A percentile compares a stretch with the other conserved stretches of the same genome.
Evolutionary conservation across 2,329 filamentous ascomycete genomes (phyloP).

Genomic region (Atkinsonella hypoxylon): DNA sequence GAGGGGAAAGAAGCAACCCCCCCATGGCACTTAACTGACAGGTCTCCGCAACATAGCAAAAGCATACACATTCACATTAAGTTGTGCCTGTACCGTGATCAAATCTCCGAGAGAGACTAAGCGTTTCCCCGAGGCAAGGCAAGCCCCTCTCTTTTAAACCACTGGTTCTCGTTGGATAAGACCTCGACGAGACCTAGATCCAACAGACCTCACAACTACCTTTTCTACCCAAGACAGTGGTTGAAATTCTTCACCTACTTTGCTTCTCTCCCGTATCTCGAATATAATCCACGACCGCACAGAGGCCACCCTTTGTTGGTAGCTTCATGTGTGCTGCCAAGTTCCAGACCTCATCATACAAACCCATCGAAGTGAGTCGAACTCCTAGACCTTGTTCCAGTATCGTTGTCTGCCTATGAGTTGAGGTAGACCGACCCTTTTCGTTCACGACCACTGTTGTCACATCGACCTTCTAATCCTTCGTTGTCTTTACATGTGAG

Average conservation of each 20-base stretch:
- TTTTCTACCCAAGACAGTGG: slow-evolving; percentile 26
- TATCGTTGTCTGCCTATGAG: not conserved
- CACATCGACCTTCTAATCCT: not conserved
- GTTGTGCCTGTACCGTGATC: slow-evolving; percentile 19
- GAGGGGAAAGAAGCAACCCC: slow-evolving; percentile 20
- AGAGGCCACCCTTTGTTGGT: slow-evolving; percentile 17
- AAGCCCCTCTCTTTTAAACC: slow-evolving; percentile 15
- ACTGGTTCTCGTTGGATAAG: slow-evolving; percentile 22
- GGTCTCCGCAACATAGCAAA: slow-evolving; percentile 19
- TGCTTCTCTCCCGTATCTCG: slow-evolving; percentile 23
- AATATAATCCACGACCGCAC: slow-evolving; percentile 14
- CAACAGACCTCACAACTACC: slow-evolving; percentile 19
- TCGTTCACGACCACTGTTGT: not conserved
- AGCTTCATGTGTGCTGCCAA: slow-evolving; percentile 48
- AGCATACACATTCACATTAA: slow-evolving; percentile 19
- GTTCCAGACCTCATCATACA: slow-evolving; percentile 43
- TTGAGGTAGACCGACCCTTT: not conserved
- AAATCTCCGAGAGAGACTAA: slow-evolving; percentile 27
- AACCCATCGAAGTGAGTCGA: slow-evolving; percentile 47
- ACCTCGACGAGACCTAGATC: slow-evolving; percentile 27
- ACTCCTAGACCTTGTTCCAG: slow-evolving; percentile 21
- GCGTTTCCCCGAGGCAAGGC: slow-evolving; percentile 15
- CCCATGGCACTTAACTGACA: slow-evolving; percentile 19
- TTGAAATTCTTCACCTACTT: slow-evolving; percentile 22
- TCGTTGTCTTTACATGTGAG: slow-evolving; percentile 1